A percentile compares a stretch with the other conserved stretches of the same genome.
phyloP scores from a whole-genome alignment of 2,329 filamentous ascomycete genomes.

The Aspergillus ustus region DNA sequence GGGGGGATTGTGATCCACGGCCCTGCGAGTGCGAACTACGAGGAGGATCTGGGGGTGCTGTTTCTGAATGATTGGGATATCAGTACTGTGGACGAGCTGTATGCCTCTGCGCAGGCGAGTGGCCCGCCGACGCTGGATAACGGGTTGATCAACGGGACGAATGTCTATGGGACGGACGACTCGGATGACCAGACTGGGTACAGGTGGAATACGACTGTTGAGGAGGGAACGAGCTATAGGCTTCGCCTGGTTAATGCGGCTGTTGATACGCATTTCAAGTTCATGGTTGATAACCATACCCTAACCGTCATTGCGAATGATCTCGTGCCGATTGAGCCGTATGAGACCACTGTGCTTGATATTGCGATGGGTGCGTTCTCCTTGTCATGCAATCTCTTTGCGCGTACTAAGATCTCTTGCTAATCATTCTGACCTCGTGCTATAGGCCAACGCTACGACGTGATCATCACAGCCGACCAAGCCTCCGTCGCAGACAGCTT shows the following conservation, averaged over 20 bases:
- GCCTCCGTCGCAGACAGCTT: constrained; percentile 28
- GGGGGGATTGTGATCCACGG: constrained; percentile 60
- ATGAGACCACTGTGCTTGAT: constrained; percentile 51
- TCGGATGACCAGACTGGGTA: constrained; percentile 32
- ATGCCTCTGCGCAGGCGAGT: constrained; percentile 21
- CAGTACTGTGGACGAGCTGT: constrained; percentile 30
- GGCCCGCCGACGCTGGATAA: constrained; percentile 46
- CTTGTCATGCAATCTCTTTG: background rate
- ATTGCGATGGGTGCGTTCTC: constrained; percentile 47
- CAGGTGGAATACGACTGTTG: constrained; percentile 55
- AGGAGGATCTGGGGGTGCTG: constrained; percentile 41
- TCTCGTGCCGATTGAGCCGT: constrained; percentile 63
- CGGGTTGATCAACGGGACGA: constrained; percentile 53
- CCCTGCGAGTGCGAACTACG: constrained; percentile 45
- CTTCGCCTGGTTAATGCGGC: constrained; percentile 35
- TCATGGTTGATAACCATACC: constrained; percentile 58
- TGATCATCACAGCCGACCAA: constrained; percentile 38
- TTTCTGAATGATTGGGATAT: constrained; percentile 41
- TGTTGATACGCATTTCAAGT: constrained; percentile 38
- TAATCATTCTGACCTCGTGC: background rate
- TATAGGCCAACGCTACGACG: constrained; percentile 45
- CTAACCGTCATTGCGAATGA: constrained; percentile 64
- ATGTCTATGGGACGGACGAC: constrained; percentile 31
- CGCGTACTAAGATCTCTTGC: too few relatives aligned
- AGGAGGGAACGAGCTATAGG: constrained; percentile 36